Conservation (phyloP, 805 yeast species). For the Candida alai region DNA sequence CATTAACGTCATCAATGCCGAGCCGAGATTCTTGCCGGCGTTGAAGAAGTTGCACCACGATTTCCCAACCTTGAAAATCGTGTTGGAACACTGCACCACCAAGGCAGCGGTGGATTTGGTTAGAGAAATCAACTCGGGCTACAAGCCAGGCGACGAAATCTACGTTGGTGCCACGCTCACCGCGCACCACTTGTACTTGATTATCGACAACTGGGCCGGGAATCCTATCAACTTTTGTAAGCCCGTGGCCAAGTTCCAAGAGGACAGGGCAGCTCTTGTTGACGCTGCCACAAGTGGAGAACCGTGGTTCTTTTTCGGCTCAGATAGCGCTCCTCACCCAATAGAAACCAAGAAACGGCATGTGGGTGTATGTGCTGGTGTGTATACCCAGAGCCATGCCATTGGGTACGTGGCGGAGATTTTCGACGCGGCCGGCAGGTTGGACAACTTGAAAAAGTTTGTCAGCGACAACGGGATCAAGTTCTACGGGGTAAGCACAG, state of each 20-base stretch:
- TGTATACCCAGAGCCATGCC: constrained; percentile 83
- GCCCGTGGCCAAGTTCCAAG: constrained; percentile 94
- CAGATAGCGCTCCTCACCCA: constrained; percentile 98
- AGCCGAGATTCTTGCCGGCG: constrained; percentile 88
- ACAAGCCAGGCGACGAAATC: constrained; percentile 30
- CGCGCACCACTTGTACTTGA: constrained; percentile 87
- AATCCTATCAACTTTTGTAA: constrained; percentile 93
- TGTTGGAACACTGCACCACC: constrained; percentile 94
- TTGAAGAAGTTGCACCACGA: constrained; percentile 69
- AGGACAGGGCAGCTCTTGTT: constrained; percentile 75
- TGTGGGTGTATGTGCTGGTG: constrained; percentile 95
- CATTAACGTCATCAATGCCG: constrained; percentile 91
- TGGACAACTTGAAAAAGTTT: constrained; percentile 67
- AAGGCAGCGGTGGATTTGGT: constrained; percentile 81
- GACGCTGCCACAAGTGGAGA: constrained; percentile 89
- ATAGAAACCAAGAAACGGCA: constrained; percentile 70
- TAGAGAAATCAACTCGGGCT: constrained; percentile 45
- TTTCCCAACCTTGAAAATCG: constrained; percentile 83
- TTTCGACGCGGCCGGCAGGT: constrained; percentile 61
- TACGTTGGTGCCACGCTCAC: constrained; percentile 90
- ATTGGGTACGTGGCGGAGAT: constrained; percentile 82
- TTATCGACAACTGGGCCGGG: constrained; percentile 96
- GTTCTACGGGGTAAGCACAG: constrained; percentile 60
- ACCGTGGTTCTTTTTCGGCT: constrained; percentile 92
- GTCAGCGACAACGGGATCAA: constrained; percentile 69